Base-by-base conservation (phyloP, 176 grass and related monocot genomes). In the Triticum monococcum region DNA sequence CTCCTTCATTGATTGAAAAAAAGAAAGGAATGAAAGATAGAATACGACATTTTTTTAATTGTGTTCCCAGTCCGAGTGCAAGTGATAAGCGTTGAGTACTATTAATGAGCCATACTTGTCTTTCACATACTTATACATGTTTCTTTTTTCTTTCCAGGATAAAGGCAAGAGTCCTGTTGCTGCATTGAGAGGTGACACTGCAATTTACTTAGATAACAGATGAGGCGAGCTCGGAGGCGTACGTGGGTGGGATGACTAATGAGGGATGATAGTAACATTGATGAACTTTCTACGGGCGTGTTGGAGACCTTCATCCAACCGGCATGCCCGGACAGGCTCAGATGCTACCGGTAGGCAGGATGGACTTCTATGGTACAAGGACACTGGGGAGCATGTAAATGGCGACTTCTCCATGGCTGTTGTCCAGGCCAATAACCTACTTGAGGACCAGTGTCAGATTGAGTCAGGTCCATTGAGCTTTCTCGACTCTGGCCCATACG, bases 371-470 rank as follows among this genome's bases (percentile, higher is more conserved):
- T 98, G 96, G 96, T 98, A 95, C 89, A 98, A 98, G 89, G 96
- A 95, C 48, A 83, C 71, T 1, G 96, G 96, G 17, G 93, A 98
- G 73, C 96, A 98, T 87, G 83, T 89, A 36, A 86, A 89, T 59
- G 96, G 96, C 7, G 96, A 98, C 26, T 98, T 95, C 81, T 98
- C 96, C 45, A 98, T 98, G 91, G 96, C 96, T n/a, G 91, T 98
- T 36, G 86, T 98, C 30, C 96, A 98, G 85, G 96, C 96, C 40
- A 98, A 98, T 79, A 95, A 83, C 85, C 87, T 98, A 61, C 89
- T 98, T 9, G 96, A 98, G 87, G 96, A 98, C 60, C 96, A 98
- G 64, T 89, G 91, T 65, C 96, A 98, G 86, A 82, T 98, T 12
- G 96, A 98, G 64, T 93, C 96, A 0, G 93, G 96, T 40, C 89